These are phyloP conservation scores for Annulohypoxylon bovei DNA, from an alignment of 495 filamentous ascomycete species.

Conservation along the genomic window DNA sequence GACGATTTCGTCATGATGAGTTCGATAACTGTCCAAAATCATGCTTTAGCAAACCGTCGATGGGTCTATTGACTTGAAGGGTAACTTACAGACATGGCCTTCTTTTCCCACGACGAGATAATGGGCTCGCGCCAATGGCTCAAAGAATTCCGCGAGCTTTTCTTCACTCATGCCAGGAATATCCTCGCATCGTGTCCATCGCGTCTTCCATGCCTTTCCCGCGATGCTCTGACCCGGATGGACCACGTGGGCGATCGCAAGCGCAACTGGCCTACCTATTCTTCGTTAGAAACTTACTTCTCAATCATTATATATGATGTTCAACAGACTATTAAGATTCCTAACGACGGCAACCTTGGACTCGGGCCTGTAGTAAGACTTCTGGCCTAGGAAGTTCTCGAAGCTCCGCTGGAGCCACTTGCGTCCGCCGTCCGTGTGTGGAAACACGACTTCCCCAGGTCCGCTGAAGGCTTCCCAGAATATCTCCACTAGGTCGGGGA, in stretches of 20 bases:
- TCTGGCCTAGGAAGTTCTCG: constrained; percentile 42
- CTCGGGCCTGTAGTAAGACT: constrained; percentile 42
- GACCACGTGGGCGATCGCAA: constrained; percentile 36
- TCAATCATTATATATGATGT: neutral
- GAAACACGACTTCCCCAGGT: constrained; percentile 40
- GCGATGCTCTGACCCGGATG: constrained; percentile 38
- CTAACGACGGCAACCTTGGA: constrained; percentile 41
- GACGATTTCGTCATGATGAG: constrained; percentile 41
- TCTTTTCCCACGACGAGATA: constrained; percentile 38
- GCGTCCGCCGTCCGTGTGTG: constrained; percentile 40
- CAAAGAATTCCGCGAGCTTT: constrained; percentile 40
- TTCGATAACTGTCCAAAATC: constrained; percentile 32
- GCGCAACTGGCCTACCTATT: constrained; percentile 38
- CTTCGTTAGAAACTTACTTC: neutral
- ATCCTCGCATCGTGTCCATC: constrained; percentile 42
- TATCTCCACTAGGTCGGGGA: constrained; percentile 43
- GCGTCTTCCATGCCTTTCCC: constrained; percentile 39
- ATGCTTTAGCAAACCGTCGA: neutral
- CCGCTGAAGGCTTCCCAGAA: constrained; percentile 47
- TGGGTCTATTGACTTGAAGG: neutral
- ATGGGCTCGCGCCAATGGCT: constrained; percentile 38
- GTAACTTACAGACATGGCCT: constrained; percentile 44
- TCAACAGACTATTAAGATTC: constrained; percentile 36
- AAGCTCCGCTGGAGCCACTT: constrained; percentile 46
- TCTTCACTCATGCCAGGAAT: constrained; percentile 39